These are phyloP conservation scores for Plasmopara viticola DNA, from an alignment of 352 stramenopile species.

Conservation along the genomic window DNA sequence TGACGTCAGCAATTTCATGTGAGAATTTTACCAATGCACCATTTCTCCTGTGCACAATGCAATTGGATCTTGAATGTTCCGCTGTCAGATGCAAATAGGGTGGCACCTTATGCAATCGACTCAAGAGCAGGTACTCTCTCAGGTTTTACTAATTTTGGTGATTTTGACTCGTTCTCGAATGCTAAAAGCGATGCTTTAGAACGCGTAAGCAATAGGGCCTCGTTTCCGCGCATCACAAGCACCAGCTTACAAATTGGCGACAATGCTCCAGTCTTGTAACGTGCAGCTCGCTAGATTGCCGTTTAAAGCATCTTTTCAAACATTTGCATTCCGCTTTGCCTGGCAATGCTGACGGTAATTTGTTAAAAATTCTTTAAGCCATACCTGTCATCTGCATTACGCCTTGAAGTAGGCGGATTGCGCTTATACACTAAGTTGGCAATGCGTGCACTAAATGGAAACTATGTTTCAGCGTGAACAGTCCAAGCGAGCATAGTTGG, in stretches of 20 bases:
- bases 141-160: slow-evolving; percentile 5
- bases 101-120: slow-evolving; percentile 11
- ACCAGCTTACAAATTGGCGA: slow-evolving; percentile 18
- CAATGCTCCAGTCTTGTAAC: slow-evolving; percentile 23
- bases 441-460: slow-evolving; percentile 10
- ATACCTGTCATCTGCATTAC: slow-evolving; percentile 7
- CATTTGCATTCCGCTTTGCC: slow-evolving; percentile 1
- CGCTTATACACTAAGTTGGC: slow-evolving; percentile 11
- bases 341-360: slow-evolving; percentile 8
- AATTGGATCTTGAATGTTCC: slow-evolving; percentile 11
- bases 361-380: slow-evolving; percentile 10
- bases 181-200: slow-evolving; percentile 20
- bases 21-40: slow-evolving; percentile 13
- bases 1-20: slow-evolving; percentile 17
- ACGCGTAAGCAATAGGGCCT: slow-evolving; percentile 21
- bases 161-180: slow-evolving; percentile 7
- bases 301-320: neutral
- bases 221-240: slow-evolving; percentile 23
- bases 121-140: slow-evolving; percentile 15
- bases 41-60: slow-evolving; percentile 17
- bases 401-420: slow-evolving; percentile 16
- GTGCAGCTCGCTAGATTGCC: neutral
- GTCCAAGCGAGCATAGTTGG: slow-evolving; percentile 15
- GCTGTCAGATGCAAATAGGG: slow-evolving; percentile 13
- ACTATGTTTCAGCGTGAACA: slow-evolving; percentile 24